Percentiles rank a stretch among this genome's conserved stretches.
Conservation (phyloP, 202 grass and related monocot species). For the Schoenoplectus tabernaemontani region DNA sequence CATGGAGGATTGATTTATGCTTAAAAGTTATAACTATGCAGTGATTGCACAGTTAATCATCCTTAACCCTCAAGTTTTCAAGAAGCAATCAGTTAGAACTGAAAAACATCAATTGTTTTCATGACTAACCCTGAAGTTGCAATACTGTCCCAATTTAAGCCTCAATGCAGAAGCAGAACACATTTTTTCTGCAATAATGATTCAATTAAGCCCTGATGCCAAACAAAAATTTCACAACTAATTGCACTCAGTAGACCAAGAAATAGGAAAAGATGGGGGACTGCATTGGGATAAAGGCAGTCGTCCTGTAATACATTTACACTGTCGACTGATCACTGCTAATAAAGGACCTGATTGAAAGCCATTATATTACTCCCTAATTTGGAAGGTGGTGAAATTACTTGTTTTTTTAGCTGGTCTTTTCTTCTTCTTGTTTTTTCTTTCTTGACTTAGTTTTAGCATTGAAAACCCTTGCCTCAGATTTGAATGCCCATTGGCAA, state of each 20-base stretch:
- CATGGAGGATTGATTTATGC: no score
- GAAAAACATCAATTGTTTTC: background rate
- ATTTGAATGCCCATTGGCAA: slow-evolving; percentile 44
- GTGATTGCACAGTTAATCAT: background rate
- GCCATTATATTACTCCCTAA: background rate
- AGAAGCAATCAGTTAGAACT: background rate
- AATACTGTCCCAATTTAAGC: background rate
- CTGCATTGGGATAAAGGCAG: background rate
- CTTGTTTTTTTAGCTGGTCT: background rate
- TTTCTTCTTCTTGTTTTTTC: no score
- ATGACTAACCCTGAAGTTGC: background rate
- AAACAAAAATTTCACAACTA: background rate
- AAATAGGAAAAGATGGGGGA: background rate
- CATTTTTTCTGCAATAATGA: background rate
- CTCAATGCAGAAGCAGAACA: background rate
- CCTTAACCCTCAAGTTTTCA: background rate
- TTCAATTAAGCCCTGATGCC: background rate
- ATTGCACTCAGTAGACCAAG: background rate
- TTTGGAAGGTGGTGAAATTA: background rate
- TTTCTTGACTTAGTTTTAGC: background rate
- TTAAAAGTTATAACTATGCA: no score
- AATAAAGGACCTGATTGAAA: background rate
- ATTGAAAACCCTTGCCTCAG: slow-evolving; percentile 21
- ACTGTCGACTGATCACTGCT: background rate
- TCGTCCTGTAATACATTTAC: background rate